Base-by-base conservation (phyloP, 2,329 filamentous ascomycete genomes). In the Coniochaeta hoffmannii region DNA sequence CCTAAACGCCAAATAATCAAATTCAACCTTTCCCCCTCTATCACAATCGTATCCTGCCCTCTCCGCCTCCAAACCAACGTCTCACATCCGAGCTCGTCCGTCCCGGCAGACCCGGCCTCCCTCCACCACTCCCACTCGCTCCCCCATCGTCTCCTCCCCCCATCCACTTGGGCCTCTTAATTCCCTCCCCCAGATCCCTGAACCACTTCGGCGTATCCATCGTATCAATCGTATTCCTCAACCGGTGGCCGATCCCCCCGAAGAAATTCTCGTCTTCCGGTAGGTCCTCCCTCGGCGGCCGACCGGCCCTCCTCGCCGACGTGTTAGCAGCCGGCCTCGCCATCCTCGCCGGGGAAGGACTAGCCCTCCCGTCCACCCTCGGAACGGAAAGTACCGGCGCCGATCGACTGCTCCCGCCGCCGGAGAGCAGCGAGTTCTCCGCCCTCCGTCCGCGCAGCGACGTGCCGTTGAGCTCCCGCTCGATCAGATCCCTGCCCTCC, bases 151-250 rank as follows among this genome's bases (percentile, higher is more conserved):
- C 78, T 53, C 82, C 79, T 24, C 80, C 81, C 17, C 83, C 81
- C 83, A 94, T 88, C 90, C 90, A 95, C 64, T 85, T 87, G 5
- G 90, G 90, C 66, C 86, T 83, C 69, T 86, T 89, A 69, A 92
- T 82, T 9, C 80, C 81, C 56, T 82, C 78, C 1, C 83, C 81
- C 28, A 90, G 76, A 26, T 89, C 87, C 62, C 85, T 81, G 60
- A 96, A 75, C 91, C 92, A 97, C 60, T 85, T 85, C 0, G 94
- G 93, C 30, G 86, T 80, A 53, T 91, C 87, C 1, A 90, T 80
- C 0, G 85, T 88, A 58, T 97, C 93, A 53, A 97, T 83, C 0
- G 94, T 97, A 66, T 99, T 99, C 71, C 86, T 89, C 63, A 99
- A 86, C 34, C 93, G 81, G 66, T 95, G 89, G 0, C 89, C 85